Evolutionary conservation across 2,329 filamentous ascomycete species (phyloP), one percentile per base, ranked within the genome.

Genomic region (Xylariaceae sp.): DNA sequence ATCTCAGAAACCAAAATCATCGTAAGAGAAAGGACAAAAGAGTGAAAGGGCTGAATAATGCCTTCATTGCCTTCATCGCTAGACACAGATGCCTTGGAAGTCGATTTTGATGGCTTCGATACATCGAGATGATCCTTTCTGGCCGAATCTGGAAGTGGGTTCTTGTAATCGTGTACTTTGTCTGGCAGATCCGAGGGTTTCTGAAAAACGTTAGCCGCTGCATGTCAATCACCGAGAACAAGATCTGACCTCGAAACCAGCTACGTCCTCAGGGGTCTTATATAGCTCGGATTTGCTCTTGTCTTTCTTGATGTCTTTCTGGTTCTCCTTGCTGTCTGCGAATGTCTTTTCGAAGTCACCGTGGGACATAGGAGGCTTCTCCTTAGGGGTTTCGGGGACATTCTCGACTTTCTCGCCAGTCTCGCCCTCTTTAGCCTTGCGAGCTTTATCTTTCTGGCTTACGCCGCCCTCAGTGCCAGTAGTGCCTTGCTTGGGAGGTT

Each of bases 1-100:
- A 98, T 82, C 64, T 98, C 93, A 35, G 91, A 96, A 55, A 97
- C 85, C 48, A 97, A 72, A 56, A 98, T 98, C 93, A 97, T 98
- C 43, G 90, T 91, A 45, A 96, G 81, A 13, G 93, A 95, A 24
- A 97, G 81, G 11, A 95, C 60, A 58, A 93, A 94, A 3, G 93
- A 97, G 64, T 98, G 91, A 56, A 83, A 73, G 15, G 88, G 87
- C 48, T 83, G 85, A 45, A 90, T 89, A 31, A 90, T 71, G 44
- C 83, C 80, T 19, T 72, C 68, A n/a, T 50, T 53, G 9, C 59
- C 59, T 9, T 75, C 76, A 4, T 62, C 62, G 36, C 38, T 50
- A 43, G 54, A 60, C 36, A 53, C 57, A 43, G 48, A 62, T 51
- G 53, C 63, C 38, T 57, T 59, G 35, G 58, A 47, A 3, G 47